phyloP scores from a whole-genome alignment of 1,284 basidiomycete genomes.

The Pholiota adiposa region DNA sequence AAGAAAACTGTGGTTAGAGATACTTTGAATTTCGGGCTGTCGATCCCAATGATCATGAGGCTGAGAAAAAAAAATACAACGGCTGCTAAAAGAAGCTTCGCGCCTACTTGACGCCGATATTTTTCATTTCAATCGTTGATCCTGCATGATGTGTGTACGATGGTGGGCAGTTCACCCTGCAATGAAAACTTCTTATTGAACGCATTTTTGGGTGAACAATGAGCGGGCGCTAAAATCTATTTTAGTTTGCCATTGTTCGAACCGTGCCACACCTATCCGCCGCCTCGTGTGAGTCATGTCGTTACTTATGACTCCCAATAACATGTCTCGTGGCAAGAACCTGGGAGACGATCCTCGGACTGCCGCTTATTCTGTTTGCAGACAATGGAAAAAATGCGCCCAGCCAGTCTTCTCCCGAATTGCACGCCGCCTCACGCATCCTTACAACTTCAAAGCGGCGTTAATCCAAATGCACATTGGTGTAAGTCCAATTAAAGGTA shows the following conservation, averaged over 20 bases:
- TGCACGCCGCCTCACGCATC: too few species aligned
- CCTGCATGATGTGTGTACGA: not conserved
- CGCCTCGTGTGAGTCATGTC: too few species aligned
- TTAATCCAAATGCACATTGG: not conserved
- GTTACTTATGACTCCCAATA: not conserved
- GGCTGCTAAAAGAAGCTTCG: not conserved
- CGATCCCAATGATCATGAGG: too few species aligned
- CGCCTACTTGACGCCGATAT: not conserved
- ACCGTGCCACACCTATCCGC: not conserved
- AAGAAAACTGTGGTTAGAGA: too few species aligned
- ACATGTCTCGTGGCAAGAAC: not conserved
- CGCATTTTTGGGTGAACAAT: slow-evolving; percentile 5
- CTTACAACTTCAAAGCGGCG: too few species aligned
- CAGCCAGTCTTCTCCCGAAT: too few species aligned
- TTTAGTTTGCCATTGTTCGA: slow-evolving; percentile 10
- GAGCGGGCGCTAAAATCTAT: not conserved
- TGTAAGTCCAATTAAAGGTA: not conserved
- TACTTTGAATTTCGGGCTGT: too few species aligned
- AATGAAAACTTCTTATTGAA: too few species aligned
- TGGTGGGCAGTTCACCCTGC: too few species aligned
- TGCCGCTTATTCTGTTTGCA: too few species aligned
- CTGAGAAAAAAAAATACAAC: not conserved
- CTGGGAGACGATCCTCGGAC: too few species aligned
- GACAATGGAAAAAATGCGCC: too few species aligned
- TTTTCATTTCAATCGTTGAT: not conserved